A percentile compares a stretch with the other conserved stretches of the same genome.
These are phyloP conservation scores for Lachancea lanzarotensis DNA, from an alignment of 805 yeast genomes.

Conservation along the genomic window DNA sequence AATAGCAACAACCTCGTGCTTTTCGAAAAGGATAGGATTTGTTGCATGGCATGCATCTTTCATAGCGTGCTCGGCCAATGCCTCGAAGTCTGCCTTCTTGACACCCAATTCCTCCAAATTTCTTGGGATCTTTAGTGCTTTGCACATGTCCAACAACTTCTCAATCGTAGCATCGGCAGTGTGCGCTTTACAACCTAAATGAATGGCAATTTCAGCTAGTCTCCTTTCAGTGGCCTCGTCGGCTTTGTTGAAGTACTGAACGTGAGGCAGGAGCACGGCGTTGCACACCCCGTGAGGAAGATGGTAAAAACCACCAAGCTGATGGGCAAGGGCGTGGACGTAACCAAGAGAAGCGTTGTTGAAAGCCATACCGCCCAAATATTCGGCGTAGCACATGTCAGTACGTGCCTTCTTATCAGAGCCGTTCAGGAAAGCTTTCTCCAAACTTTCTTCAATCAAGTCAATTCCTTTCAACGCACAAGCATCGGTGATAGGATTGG, in stretches of 20 bases:
- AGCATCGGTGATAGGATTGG: conserved; percentile 40
- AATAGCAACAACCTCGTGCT: conserved; percentile 20
- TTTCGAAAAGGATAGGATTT: conserved; percentile 20
- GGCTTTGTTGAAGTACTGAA: conserved; percentile 19
- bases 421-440: conserved; percentile 35
- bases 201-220: conserved; percentile 18
- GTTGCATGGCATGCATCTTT: conserved; percentile 20
- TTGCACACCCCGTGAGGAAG: conserved; percentile 41
- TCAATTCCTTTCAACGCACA: conserved; percentile 38
- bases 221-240: conserved; percentile 11
- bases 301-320: conserved; percentile 35
- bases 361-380: conserved; percentile 41
- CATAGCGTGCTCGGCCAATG: conserved; percentile 21
- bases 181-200: conserved; percentile 12
- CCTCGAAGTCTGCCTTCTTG: conserved; percentile 18
- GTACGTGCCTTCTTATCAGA: conserved; percentile 38
- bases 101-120: conserved; percentile 19
- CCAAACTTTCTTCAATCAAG: conserved; percentile 36
- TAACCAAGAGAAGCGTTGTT: conserved; percentile 38
- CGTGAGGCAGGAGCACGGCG: conserved; percentile 41
- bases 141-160: conserved; percentile 12
- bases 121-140: conserved; percentile 16
- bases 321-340: conserved; percentile 39
- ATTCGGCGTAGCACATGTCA: conserved; percentile 39
- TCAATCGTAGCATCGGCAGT: conserved; percentile 16